phyloP scores from a whole-genome alignment of 2,329 filamentous ascomycete genomes.

The Colletotrichum neosansevieriae region DNA sequence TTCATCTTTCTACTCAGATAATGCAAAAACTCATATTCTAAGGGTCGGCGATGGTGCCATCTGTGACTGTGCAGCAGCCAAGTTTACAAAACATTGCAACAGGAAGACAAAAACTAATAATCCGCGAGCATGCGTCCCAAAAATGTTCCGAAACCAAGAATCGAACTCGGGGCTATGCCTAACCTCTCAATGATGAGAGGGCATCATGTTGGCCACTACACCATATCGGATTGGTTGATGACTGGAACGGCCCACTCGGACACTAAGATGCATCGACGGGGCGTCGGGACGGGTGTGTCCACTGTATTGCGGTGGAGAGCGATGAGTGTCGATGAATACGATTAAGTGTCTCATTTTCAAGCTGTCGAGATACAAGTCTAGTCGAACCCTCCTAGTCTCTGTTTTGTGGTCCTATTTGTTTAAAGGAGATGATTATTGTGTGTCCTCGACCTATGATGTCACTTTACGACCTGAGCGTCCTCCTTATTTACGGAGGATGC shows the following conservation, averaged over 20 bases:
- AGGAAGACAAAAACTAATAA: background rate
- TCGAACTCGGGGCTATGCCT: constrained; percentile 34
- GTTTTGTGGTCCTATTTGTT: too few relatives aligned
- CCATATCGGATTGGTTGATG: constrained; percentile 24
- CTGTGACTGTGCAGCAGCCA: too few relatives aligned
- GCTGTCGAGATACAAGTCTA: too few relatives aligned
- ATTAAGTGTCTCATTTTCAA: too few relatives aligned
- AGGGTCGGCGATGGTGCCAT: too few relatives aligned
- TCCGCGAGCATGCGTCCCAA: background rate
- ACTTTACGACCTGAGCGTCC: constrained; percentile 2
- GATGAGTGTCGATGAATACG: background rate
- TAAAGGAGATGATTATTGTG: too few relatives aligned
- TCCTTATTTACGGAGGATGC: constrained; percentile 16
- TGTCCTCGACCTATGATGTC: background rate
- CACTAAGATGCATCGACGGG: background rate
- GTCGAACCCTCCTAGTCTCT: too few relatives aligned
- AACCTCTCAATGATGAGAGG: constrained; percentile 24
- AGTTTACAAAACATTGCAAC: background rate
- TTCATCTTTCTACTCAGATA: too few relatives aligned
- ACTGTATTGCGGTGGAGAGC: background rate
- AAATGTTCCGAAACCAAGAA: constrained; percentile 31
- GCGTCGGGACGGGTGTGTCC: background rate
- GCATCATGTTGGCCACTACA: constrained; percentile 39
- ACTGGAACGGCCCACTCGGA: too few relatives aligned
- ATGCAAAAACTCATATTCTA: too few relatives aligned